Evolutionary conservation across 345 rosid genomes (phyloP).

Genomic region (Pistacia vera): DNA sequence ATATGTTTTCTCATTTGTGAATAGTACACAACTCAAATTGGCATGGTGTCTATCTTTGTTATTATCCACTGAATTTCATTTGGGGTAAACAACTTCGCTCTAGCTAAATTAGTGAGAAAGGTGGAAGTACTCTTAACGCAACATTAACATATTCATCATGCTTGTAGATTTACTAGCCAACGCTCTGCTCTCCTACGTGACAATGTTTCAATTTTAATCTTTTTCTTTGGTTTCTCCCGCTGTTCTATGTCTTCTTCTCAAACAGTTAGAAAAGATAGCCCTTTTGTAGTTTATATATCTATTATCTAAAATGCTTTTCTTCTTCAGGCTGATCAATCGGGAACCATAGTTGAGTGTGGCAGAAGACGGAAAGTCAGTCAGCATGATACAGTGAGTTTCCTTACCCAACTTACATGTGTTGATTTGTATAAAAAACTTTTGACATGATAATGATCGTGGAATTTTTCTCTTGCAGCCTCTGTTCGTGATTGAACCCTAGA

Average conservation of each 20-base stretch:
- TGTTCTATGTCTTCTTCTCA: background rate
- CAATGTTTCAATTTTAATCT: background rate
- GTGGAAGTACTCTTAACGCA: too few species aligned
- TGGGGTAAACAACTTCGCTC: background rate
- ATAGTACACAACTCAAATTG: background rate
- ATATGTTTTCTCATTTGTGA: background rate
- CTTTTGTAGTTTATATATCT: background rate
- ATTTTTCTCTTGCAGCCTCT: conserved; percentile 56
- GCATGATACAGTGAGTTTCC: conserved; percentile 61
- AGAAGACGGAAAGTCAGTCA: conserved; percentile 79
- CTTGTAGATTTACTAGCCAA: background rate
- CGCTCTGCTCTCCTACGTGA: background rate
- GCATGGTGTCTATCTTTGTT: background rate
- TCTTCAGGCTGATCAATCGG: conserved; percentile 73
- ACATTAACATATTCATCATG: too few species aligned
- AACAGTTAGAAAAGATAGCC: background rate
- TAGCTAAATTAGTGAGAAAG: background rate
- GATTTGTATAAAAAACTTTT: background rate
- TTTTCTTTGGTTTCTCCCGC: background rate
- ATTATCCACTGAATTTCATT: background rate
- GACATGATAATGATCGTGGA: background rate
- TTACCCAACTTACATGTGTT: background rate
- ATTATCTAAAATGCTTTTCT: background rate
- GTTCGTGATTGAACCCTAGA: conserved; percentile 73
- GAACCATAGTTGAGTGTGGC: conserved; percentile 70